These are phyloP conservation scores for Tubosaeta sp. DNA, from an alignment of 768 basidiomycete genomes.

Conservation along the genomic window DNA sequence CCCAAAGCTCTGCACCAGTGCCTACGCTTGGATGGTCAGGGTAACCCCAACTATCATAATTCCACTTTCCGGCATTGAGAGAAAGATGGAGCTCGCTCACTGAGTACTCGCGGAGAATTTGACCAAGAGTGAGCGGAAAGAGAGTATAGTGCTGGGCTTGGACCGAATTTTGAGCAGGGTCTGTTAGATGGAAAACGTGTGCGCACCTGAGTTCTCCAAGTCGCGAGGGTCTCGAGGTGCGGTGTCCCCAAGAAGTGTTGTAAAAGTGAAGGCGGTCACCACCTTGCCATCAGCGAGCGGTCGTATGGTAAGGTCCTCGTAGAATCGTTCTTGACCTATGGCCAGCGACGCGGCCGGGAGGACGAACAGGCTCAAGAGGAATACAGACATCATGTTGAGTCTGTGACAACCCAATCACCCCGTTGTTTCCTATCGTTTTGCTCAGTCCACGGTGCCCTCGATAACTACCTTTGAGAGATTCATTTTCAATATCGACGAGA, in stretches of 20 bases:
- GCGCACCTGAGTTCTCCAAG: conserved; percentile 42
- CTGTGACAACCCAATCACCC: too few relatives aligned
- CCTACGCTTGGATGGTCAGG: conserved; percentile 74
- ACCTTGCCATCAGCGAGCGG: conserved; percentile 83
- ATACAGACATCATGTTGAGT: background rate
- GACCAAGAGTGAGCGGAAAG: conserved; percentile 82
- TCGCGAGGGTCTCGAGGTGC: conserved; percentile 53
- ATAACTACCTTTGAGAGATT: conserved; percentile 5
- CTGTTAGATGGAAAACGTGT: conserved; percentile 22
- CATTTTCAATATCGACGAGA: background rate
- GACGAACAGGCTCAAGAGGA: conserved; percentile 9
- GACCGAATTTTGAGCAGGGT: background rate
- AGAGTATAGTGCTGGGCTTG: conserved; percentile 82
- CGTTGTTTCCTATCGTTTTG: too few relatives aligned
- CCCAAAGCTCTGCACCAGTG: conserved; percentile 86
- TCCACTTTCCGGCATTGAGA: conserved; percentile 90
- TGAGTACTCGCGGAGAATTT: conserved; percentile 80
- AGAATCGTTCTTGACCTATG: conserved; percentile 31
- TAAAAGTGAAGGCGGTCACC: conserved; percentile 76
- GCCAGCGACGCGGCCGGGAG: conserved; percentile 1
- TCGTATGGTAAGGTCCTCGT: conserved; percentile 49
- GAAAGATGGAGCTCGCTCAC: conserved; percentile 87
- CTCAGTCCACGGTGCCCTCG: conserved; percentile 2
- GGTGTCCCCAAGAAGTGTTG: conserved; percentile 51
- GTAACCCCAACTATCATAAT: conserved; percentile 78